phyloP scores from a whole-genome alignment of 2,329 filamentous ascomycete genomes.

The Fusarium pseudoanthophilum region DNA sequence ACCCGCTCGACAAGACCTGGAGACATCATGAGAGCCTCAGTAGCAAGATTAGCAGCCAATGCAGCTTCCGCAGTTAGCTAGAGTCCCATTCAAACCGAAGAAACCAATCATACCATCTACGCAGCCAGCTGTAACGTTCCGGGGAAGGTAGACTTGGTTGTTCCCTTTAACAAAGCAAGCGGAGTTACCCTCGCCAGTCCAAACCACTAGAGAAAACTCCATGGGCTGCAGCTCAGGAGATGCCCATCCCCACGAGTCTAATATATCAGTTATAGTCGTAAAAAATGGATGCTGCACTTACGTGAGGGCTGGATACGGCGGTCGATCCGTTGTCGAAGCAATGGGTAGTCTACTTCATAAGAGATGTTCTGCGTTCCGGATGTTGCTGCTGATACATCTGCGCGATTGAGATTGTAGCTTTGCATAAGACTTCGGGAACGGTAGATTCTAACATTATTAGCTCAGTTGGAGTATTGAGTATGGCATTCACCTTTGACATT shows the following conservation, averaged over 20 bases:
- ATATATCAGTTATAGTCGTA: accelerated
- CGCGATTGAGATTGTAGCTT: constrained; percentile 13
- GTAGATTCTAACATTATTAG: background rate
- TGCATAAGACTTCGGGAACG: constrained; percentile 31
- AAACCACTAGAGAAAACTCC: constrained; percentile 20
- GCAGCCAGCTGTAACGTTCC: constrained; percentile 9
- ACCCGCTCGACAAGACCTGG: background rate
- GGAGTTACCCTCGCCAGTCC: background rate
- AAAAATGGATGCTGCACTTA: accelerated
- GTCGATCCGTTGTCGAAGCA: constrained; percentile 11
- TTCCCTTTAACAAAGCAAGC: constrained; percentile 25
- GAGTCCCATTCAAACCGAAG: accelerated
- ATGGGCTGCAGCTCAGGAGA: constrained; percentile 11
- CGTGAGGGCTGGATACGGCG: background rate
- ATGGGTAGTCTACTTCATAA: background rate
- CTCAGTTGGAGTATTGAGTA: no score
- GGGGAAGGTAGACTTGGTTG: constrained; percentile 18
- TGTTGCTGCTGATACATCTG: constrained; percentile 12
- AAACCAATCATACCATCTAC: background rate
- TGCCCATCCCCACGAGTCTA: constrained; percentile 25
- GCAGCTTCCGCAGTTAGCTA: background rate
- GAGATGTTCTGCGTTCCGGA: constrained; percentile 25
- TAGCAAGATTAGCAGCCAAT: background rate
- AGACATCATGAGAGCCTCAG: background rate
- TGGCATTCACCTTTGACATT: background rate